Base-by-base conservation (phyloP, 2,329 filamentous ascomycete genomes). In the Colletotrichum eleusines region DNA sequence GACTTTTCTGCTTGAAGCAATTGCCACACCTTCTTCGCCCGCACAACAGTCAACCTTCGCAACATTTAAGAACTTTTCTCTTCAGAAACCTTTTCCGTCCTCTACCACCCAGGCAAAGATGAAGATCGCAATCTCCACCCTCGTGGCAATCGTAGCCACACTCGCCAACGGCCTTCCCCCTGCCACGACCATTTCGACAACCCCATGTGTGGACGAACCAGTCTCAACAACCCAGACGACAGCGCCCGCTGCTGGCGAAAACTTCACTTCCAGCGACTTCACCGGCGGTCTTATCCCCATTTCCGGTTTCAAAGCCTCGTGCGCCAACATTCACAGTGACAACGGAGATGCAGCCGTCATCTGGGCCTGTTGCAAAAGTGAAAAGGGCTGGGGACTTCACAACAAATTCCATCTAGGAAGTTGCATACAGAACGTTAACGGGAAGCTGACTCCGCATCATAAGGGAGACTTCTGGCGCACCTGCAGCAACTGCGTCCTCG, bases 401-500 rank as follows among this genome's bases (percentile, higher is more conserved):
- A 57, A 64, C n/a, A 26, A 5, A 1, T 48, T 42, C 12, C 28
- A 28, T 1, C 61, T 64, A 2, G 50, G 23, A 2, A 35, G 44
- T 26, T 64, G 61, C 26, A 23, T 69, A 16, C 40, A 26, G 44
- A 69, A 66, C 33, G 11, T 9, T 0, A 14, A 26, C 0, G 61
- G 35, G 5, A 50, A 44, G 4, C 62, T 69, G 3, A 28, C 26
- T 1, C n/a, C 66, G 33, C 26, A 55, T 16, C 16, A 18, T 1
- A 12, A 65, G 2, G 61, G 61, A 16, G 33, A 40, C 1, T 66
- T 59, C 53, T 46, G 53, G 53, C 53, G 48, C 31, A 59, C 51
- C 11, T 69, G 66, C 63, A 23, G 35, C 7, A 35, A 55, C 26
- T 69, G 62, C 2, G 35, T 7, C 9, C 40, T 66, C 35, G 33